Percentiles rank a stretch among this genome's conserved stretches.
These are phyloP conservation scores for Jamesozyma jinghongensis DNA, from an alignment of 805 yeast genomes.

Conservation along the genomic window DNA sequence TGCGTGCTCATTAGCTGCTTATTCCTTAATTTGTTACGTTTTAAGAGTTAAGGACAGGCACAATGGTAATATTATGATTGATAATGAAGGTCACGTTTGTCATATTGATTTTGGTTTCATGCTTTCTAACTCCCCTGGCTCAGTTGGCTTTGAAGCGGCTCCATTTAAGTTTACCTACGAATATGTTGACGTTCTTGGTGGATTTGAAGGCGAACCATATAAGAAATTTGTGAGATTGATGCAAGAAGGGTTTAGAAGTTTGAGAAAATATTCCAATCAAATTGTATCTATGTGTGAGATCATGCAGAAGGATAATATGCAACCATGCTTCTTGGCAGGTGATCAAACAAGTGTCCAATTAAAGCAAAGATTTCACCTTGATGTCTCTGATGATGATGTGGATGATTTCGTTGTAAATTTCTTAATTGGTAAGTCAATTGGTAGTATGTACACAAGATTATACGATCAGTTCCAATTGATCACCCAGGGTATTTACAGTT, in stretches of 20 bases:
- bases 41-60: constrained; percentile 94
- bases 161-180: constrained; percentile 90
- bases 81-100: constrained; percentile 88
- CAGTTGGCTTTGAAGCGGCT: constrained; percentile 95
- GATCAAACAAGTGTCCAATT: constrained; percentile 71
- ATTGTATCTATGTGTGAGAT: constrained; percentile 78
- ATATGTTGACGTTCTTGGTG: constrained; percentile 83
- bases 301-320: constrained; percentile 83
- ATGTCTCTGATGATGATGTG: constrained; percentile 52
- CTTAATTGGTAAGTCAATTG: constrained; percentile 71
- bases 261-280: constrained; percentile 66
- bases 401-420: constrained; percentile 70
- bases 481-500: constrained; percentile 89
- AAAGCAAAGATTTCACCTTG: constrained; percentile 73
- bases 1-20: constrained; percentile 80
- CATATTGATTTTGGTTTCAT: constrained; percentile 94
- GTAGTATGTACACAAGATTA: constrained; percentile 81
- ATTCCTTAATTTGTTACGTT: constrained; percentile 81
- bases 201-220: constrained; percentile 54
- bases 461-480: constrained; percentile 92
- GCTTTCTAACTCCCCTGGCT: constrained; percentile 90
- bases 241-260: constrained; percentile 62
- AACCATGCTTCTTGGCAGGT: constrained; percentile 90
- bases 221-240: constrained; percentile 51
- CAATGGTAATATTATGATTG: constrained; percentile 95